Conservation (phyloP, 2,329 filamentous ascomycete species). For the Rosellinia necatrix region DNA sequence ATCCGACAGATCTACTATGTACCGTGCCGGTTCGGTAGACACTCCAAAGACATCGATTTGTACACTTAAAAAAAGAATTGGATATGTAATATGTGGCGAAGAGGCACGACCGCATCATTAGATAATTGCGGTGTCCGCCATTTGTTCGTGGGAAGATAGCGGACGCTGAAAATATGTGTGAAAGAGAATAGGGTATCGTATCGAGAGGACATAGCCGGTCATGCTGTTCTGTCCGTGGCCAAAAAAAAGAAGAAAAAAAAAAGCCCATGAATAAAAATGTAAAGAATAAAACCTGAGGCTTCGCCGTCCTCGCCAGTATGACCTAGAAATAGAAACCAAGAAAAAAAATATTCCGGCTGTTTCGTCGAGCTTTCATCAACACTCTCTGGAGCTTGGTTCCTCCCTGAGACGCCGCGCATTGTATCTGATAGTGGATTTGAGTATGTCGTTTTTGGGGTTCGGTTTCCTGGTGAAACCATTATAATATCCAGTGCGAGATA, state of each 20-base stretch:
- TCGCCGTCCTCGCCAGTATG: background rate
- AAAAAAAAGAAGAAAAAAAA: slow-evolving; percentile 4
- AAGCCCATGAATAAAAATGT: no score
- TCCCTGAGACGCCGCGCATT: slow-evolving; percentile 21
- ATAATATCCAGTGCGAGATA: slow-evolving; percentile 35
- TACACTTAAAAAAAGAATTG: slow-evolving; percentile 3
- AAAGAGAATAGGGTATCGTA: slow-evolving; percentile 21
- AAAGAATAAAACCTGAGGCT: background rate
- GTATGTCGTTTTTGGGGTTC: background rate
- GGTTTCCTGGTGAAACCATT: background rate
- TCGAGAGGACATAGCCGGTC: background rate
- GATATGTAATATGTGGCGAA: background rate
- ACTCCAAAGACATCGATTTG: background rate
- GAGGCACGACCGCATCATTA: background rate
- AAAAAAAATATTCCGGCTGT: background rate
- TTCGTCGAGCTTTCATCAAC: background rate
- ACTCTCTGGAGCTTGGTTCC: background rate
- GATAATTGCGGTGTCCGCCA: background rate
- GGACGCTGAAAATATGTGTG: background rate
- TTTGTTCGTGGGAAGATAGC: background rate
- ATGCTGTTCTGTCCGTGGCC: background rate
- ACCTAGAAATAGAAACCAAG: background rate
- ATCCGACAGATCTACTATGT: slow-evolving; percentile 5
- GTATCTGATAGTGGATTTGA: background rate
- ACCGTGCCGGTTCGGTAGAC: background rate